phyloP scores from a whole-genome alignment of 257 asterid species.

The Apocynum venetum region DNA sequence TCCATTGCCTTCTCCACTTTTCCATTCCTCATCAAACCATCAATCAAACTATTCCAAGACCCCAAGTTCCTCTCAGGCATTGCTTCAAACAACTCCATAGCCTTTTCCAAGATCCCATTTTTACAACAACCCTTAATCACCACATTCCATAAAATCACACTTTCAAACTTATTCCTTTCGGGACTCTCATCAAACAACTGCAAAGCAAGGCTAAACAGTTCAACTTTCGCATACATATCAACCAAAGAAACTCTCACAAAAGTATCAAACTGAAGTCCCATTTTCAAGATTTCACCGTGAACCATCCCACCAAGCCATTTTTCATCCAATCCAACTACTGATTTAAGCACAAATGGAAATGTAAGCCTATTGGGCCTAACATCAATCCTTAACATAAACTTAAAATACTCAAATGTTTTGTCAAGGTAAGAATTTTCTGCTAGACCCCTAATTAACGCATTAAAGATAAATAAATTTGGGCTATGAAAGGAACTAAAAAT shows the following conservation, averaged over 20 bases:
- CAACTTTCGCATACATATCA: conserved; percentile 38
- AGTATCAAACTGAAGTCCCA: conserved; percentile 38
- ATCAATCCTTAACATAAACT: conserved; percentile 24
- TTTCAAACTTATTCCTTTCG: conserved; percentile 33
- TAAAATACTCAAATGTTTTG: conserved; percentile 19
- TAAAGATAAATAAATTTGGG: conserved; percentile 28
- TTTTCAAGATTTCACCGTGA: conserved; percentile 27
- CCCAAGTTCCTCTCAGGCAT: conserved; percentile 41
- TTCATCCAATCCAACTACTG: conserved; percentile 22
- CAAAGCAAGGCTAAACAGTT: conserved; percentile 20
- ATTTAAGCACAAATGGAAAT: conserved; percentile 39
- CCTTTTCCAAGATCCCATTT: conserved; percentile 32
- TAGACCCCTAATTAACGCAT: conserved; percentile 36
- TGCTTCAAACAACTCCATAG: conserved; percentile 33
- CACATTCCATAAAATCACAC: conserved; percentile 43
- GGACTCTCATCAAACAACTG: conserved; percentile 45
- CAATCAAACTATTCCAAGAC: conserved; percentile 43
- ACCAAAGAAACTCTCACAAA: conserved; percentile 46
- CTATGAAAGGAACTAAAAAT: conserved; percentile 18
- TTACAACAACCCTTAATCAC: conserved; percentile 40
- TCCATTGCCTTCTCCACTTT: conserved; percentile 30
- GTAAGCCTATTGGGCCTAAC: conserved; percentile 34
- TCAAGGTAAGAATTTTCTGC: conserved; percentile 25
- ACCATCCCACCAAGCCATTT: conserved; percentile 21
- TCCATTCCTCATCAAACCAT: conserved; percentile 39